These are phyloP conservation scores for Aquilaria sinensis DNA, from an alignment of 345 rosid genomes.

Conservation along the genomic window DNA sequence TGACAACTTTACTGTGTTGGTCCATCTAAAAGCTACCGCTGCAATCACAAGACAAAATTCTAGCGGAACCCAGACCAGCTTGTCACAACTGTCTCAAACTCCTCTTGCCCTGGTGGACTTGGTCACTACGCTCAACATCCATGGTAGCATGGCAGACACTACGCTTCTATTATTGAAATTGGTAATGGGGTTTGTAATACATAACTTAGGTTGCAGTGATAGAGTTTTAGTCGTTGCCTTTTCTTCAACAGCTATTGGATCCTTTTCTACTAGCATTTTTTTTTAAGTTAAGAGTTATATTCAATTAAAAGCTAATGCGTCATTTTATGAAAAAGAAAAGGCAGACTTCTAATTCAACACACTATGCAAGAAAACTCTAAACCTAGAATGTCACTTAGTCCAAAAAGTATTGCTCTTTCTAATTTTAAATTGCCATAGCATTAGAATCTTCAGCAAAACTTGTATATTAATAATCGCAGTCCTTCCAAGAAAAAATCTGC, in stretches of 20 bases:
- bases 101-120: constrained; percentile 80
- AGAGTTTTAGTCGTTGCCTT: constrained; percentile 95
- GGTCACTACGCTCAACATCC: constrained; percentile 85
- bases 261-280: constrained; percentile 78
- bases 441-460: too few species aligned
- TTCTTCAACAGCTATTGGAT: constrained; percentile 92
- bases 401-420: too few species aligned
- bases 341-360: too few species aligned
- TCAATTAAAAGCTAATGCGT: too few species aligned
- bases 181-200: constrained; percentile 98
- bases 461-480: too few species aligned
- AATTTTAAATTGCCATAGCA: too few species aligned
- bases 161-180: constrained; percentile 90
- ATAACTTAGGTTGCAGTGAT: constrained; percentile 80
- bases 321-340: too few species aligned
- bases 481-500: too few species aligned
- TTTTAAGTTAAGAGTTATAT: constrained; percentile 4
- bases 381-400: too few species aligned
- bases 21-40: constrained; percentile 76
- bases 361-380: too few species aligned
- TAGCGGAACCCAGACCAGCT: constrained; percentile 24
- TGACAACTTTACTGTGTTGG: constrained; percentile 63
- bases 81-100: constrained; percentile 34
- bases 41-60: constrained; percentile 24
- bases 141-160: constrained; percentile 99